These are phyloP conservation scores for Thelephora ganbajun DNA, from an alignment of 768 basidiomycete genomes.

Conservation along the genomic window DNA sequence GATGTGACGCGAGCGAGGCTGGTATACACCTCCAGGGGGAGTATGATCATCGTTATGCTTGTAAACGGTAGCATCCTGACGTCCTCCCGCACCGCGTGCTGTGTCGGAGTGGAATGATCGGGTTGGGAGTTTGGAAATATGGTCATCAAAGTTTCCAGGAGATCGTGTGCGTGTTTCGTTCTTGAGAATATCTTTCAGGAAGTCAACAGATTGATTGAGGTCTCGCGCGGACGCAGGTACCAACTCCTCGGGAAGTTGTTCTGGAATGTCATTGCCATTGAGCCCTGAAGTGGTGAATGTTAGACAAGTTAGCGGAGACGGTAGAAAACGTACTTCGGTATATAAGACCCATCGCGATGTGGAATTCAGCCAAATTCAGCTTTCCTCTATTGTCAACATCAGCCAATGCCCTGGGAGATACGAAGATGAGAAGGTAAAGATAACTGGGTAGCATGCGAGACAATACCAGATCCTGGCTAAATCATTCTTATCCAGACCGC, in stretches of 20 bases:
- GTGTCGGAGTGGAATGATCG: conserved; percentile 55
- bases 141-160: conserved; percentile 35
- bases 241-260: conserved; percentile 75
- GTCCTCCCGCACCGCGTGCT: conserved; percentile 38
- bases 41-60: conserved; percentile 58
- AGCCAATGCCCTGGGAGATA: conserved; percentile 63
- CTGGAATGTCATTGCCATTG: conserved; percentile 86
- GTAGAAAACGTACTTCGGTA: conserved; percentile 64
- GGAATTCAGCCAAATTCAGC: conserved; percentile 90
- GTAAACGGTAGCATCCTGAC: conserved; percentile 87
- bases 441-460: background rate
- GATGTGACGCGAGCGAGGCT: conserved; percentile 69
- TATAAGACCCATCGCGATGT: conserved; percentile 97
- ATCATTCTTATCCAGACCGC: conserved; percentile 80
- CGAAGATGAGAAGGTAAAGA: conserved; percentile 3
- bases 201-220: conserved; percentile 78
- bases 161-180: conserved; percentile 72
- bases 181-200: conserved; percentile 77
- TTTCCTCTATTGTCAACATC: conserved; percentile 92
- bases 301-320: background rate
- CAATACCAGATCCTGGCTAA: conserved; percentile 86
- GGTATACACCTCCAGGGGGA: conserved; percentile 56
- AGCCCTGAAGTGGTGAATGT: conserved; percentile 36
- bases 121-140: conserved; percentile 47
- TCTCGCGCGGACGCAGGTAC: conserved; percentile 85